Evolutionary conservation across 31 red algal species (phyloP), one percentile per base, ranked within the genome.

Genomic region (Odonthalia washingtoniensis): DNA sequence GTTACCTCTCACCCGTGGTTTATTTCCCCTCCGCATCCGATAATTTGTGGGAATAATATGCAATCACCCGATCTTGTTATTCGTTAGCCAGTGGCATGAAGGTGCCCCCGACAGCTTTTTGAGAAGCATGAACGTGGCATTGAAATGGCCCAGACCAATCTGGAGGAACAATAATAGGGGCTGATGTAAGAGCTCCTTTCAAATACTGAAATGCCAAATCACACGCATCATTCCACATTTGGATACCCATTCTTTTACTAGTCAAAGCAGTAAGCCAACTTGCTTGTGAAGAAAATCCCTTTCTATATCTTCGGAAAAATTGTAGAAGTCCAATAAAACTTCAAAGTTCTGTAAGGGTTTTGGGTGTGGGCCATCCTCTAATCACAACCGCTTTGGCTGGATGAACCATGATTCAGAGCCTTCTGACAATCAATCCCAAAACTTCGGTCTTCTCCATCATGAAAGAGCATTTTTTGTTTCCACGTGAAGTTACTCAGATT

Each of bases 251-350:
- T 46, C 52, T 14, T 74, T 85, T 73, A 3, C 68, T 73, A 32
- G 6, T 75, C 18, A 85, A 42, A 27, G 43, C 68, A 21, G 33
- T 75, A 74, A 85, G 37, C 32, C 67, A 37, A 44, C 1, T 35
- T n/a, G 82, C 69, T 46, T 21, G 30, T 30, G 1, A 27, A 32
- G 38, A 21, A 65, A 52, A 73, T 44, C 40, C 49, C 17, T 21
- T 31, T 18, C 46, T 57, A 60, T 74, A 74, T 28, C 33, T 38
- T 32, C 69, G 42, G 44, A 74, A 52, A 43, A 31, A 75, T 38
- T 85, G 65, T 4, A 74, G 43, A 14, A 85, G 69, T 33, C 82
- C 82, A 5, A 74, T 4, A 38, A 85, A 85, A 27, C 66, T 85
- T 18, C 69, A 63, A 41, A 73, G 40, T 3, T 72, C 39, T 52